Evolutionary conservation across 768 basidiomycete genomes (phyloP).

Genomic region (Lentinula boryana): DNA sequence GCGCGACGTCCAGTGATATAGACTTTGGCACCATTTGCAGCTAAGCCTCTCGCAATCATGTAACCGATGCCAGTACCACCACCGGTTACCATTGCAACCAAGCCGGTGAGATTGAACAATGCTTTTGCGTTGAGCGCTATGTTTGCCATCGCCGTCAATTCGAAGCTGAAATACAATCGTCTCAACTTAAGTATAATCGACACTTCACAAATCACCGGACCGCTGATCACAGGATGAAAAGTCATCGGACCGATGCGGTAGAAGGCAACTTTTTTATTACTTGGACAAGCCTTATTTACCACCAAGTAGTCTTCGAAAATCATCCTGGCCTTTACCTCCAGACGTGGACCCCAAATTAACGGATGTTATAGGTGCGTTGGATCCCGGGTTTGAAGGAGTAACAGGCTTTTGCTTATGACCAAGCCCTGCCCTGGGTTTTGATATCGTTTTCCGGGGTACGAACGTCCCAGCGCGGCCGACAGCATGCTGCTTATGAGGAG

Average conservation of each 20-base stretch:
- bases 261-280: too few species aligned
- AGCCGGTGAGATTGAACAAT: constrained; percentile 50
- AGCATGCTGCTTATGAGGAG: constrained; percentile 15
- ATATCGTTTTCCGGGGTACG: constrained; percentile 58
- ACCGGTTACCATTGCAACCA: constrained; percentile 49
- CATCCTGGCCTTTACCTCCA: constrained; percentile 3
- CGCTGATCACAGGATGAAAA: neutral
- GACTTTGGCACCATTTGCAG: constrained; percentile 69
- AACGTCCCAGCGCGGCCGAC: constrained; percentile 46
- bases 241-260: neutral
- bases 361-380: neutral
- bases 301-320: constrained; percentile 6
- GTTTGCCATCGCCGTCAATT: neutral
- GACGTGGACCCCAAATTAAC: neutral
- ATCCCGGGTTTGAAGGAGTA: constrained; percentile 1
- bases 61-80: constrained; percentile 46
- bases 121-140: constrained; percentile 23
- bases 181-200: neutral
- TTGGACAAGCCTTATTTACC: neutral
- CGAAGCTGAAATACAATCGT: neutral
- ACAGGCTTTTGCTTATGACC: constrained; percentile 47
- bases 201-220: neutral
- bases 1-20: constrained; percentile 72
- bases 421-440: constrained; percentile 68
- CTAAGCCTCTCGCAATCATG: constrained; percentile 30